Conservation (phyloP, 78 protist species). For the Chrysochromulina parva region DNA sequence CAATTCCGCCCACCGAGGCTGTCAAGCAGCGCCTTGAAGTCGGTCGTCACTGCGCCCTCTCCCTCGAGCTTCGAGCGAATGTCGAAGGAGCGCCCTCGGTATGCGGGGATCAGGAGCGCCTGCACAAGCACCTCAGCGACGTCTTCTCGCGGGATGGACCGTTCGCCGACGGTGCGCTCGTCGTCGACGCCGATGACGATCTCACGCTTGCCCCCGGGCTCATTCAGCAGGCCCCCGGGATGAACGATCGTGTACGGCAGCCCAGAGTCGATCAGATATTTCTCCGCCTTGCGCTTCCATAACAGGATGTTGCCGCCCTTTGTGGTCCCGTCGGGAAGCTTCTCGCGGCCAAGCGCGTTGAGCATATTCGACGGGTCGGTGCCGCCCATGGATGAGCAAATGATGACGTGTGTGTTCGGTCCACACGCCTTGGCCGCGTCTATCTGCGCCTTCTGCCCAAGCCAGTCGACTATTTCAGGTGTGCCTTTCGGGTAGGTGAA, state of each 20-base stretch:
- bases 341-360: not conserved
- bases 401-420: not conserved
- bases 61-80: not conserved
- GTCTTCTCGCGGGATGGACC: not conserved
- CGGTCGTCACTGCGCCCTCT: not conserved
- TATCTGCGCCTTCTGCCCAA: not conserved
- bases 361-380: not conserved
- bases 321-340: not conserved
- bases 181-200: not conserved
- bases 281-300: constrained; percentile 5
- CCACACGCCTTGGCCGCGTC: not conserved
- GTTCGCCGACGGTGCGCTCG: not conserved
- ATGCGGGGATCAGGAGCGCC: not conserved
- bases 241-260: not conserved
- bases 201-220: not conserved
- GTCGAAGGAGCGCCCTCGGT: not conserved
- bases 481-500: not conserved
- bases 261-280: not conserved
- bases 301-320: not conserved
- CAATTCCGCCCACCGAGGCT: not conserved
- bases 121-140: not conserved
- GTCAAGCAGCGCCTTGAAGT: not conserved
- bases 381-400: not conserved
- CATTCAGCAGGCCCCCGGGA: not conserved
- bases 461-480: not conserved